A percentile compares a stretch with the other conserved stretches of the same genome.
phyloP scores from a whole-genome alignment of 805 yeast genomes.

The Cyberlindnera meyerae region DNA sequence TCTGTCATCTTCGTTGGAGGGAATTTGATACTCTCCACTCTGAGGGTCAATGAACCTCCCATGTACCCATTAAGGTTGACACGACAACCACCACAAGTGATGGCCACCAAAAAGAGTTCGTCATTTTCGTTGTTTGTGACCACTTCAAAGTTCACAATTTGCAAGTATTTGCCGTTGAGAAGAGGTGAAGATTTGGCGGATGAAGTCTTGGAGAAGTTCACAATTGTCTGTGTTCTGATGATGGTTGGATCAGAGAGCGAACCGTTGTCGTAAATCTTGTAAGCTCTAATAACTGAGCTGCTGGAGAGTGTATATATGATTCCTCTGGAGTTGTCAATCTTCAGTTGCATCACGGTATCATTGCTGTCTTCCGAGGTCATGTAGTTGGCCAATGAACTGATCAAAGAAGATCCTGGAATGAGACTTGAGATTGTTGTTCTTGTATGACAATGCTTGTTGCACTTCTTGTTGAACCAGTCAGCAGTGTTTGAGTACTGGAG shows the following conservation, averaged over 20 bases:
- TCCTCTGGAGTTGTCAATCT: slow-evolving; percentile 72
- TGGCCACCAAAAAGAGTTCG: slow-evolving; percentile 68
- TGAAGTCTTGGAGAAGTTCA: slow-evolving; percentile 37
- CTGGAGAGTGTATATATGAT: slow-evolving; percentile 79
- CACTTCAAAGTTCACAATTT: slow-evolving; percentile 58
- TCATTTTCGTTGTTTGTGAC: slow-evolving; percentile 60
- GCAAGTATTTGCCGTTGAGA: slow-evolving; percentile 48
- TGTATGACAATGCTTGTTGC: slow-evolving; percentile 80
- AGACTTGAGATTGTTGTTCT: slow-evolving; percentile 53
- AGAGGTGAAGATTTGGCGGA: slow-evolving; percentile 50
- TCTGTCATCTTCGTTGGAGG: slow-evolving; percentile 54
- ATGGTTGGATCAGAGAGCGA: slow-evolving; percentile 37
- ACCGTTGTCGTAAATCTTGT: slow-evolving; percentile 46
- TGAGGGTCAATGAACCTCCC: slow-evolving; percentile 33
- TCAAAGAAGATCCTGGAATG: slow-evolving; percentile 36
- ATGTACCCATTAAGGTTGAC: slow-evolving; percentile 44
- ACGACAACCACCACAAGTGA: slow-evolving; percentile 81
- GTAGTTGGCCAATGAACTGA: slow-evolving; percentile 32
- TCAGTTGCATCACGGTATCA: slow-evolving; percentile 64
- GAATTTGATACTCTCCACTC: slow-evolving; percentile 50
- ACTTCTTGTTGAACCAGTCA: slow-evolving; percentile 81
- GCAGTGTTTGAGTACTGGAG: slow-evolving; percentile 76
- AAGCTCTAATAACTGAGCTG: slow-evolving; percentile 75
- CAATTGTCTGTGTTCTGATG: slow-evolving; percentile 33
- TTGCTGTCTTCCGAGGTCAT: slow-evolving; percentile 22